Evolutionary conservation across 441 rosid genomes (phyloP), one percentile per base, ranked within the genome.

Genomic region (Euphorbia corollata): DNA sequence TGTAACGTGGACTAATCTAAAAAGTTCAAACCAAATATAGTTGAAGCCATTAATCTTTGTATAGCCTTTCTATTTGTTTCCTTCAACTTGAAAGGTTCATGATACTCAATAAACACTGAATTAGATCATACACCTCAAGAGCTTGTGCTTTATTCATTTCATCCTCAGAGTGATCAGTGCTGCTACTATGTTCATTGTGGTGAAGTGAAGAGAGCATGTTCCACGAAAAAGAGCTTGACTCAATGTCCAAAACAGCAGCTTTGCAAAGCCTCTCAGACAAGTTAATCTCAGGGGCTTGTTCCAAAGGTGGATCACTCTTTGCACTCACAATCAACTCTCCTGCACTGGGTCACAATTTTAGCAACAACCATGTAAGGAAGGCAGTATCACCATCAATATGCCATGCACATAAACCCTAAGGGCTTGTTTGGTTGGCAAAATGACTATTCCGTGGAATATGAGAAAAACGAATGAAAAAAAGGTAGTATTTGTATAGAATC

Each of bases 221-320:
- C 99, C 99, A 95, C 3, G 97, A 87, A 68, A 90, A 87, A 59
- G 80, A 81, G 65, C 61, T 79, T 0, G 91, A 83, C 11, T 92
- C 96, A 0, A 89, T 84, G 74, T 87, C 94, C 80, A 89, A 74
- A 51, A 73, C 75, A 51, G 80, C 81, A 68, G 97, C 93, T 81
- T 85, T 90, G 61, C 96, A 95, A 64, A 95, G 90, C 77, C 93
- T 90, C 71, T 95, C 98, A 96, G 93, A 95, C 84, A 95, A 78
- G 75, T 83, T 90, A 73, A 76, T 72, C 65, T 87, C 98, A 0
- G 86, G 78, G 74, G 64, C 75, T 69, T 87, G 90, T 69, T 80
- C 96, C 34, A 74, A 62, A 5, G 82, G 79, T 4, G 72, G 81
- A 69, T 72, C 75, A 66, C 77, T 75, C 75, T 79, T 83, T 7